Conservation (phyloP, 2,329 filamentous ascomycete genomes). For the Trichoderma koningiopsis region DNA sequence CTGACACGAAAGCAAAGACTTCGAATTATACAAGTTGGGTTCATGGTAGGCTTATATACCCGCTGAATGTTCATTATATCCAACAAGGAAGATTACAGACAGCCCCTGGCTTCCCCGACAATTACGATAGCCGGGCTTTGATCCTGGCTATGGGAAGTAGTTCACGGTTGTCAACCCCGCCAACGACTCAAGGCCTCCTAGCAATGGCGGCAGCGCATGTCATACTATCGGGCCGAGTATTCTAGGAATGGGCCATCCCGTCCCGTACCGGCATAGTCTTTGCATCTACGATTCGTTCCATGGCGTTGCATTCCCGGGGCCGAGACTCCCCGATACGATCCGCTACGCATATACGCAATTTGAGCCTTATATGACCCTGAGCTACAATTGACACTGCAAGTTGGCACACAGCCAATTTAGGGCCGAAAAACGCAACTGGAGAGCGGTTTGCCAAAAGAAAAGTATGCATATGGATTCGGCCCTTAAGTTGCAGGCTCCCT, state of each 20-base stretch:
- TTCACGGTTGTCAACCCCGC: not conserved
- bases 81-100: not conserved
- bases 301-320: not conserved
- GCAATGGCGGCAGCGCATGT: not conserved
- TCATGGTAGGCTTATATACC: not conserved
- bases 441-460: not conserved
- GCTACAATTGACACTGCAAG: not conserved
- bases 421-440: not conserved
- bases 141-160: not conserved
- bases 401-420: not conserved
- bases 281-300: not conserved
- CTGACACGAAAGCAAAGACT: not conserved
- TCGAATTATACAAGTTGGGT: not conserved
- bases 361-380: not conserved
- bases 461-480: conserved; percentile 19
- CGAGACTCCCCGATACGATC: conserved; percentile 14
- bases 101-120: not conserved
- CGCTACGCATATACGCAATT: not conserved
- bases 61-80: not conserved
- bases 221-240: conserved; percentile 19
- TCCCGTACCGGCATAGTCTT: not conserved
- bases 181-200: not conserved
- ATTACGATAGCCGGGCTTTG: not conserved
- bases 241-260: not conserved
- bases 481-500: conserved; percentile 3